Conservation (phyloP, 2,329 filamentous ascomycete genomes). For the Pseudomassariella vexata region DNA sequence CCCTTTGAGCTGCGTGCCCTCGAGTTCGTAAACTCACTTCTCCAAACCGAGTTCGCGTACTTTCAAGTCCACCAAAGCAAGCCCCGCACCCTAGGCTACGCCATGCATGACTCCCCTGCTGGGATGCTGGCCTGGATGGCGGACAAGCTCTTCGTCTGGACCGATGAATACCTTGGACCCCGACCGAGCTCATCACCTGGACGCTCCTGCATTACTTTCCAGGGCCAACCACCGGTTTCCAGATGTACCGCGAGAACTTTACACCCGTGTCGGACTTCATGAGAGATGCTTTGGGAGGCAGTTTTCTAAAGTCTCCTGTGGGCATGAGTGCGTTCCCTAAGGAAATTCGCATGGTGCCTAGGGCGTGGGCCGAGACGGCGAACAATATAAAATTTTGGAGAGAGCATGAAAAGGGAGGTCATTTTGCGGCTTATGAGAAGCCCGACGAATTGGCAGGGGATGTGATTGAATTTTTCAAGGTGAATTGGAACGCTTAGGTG, state of each 20-base stretch:
- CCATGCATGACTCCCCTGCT: conserved; percentile 24
- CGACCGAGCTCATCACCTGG: conserved; percentile 16
- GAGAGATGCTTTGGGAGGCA: conserved; percentile 2
- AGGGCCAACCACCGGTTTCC: conserved; percentile 11
- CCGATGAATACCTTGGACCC: conserved; percentile 51
- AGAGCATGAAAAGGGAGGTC: conserved; percentile 21
- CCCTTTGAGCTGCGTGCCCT: too few relatives aligned
- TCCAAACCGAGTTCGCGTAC: too few relatives aligned
- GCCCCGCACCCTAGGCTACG: conserved; percentile 19
- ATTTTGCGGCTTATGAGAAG: conserved; percentile 44
- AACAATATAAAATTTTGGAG: neutral
- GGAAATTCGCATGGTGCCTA: neutral
- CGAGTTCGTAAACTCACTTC: too few relatives aligned
- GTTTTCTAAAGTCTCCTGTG: neutral
- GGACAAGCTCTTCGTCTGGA: conserved; percentile 1
- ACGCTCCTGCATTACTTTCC: conserved; percentile 16
- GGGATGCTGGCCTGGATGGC: conserved; percentile 22
- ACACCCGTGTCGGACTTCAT: neutral
- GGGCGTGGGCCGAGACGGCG: neutral
- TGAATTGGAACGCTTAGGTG: too few relatives aligned
- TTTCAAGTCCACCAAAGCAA: conserved; percentile 20
- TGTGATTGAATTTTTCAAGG: too few relatives aligned
- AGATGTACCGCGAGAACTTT: conserved; percentile 9
- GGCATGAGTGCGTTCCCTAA: neutral
- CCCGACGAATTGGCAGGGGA: conserved; percentile 39